These are phyloP conservation scores for Cyberlindnera samutprakarnensis DNA, from an alignment of 805 yeast species.

Conservation along the genomic window DNA sequence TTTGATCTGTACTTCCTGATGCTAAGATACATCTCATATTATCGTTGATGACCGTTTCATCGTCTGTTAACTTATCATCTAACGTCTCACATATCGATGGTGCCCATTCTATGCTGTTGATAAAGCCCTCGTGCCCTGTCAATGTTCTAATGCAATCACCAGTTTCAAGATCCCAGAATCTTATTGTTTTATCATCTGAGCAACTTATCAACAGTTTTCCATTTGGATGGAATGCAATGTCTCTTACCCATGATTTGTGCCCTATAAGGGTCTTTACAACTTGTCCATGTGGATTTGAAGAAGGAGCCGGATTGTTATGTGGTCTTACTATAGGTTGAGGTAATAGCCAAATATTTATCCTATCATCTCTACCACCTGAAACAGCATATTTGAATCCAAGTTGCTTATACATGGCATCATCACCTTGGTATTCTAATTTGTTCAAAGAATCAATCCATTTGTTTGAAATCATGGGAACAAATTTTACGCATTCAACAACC, in stretches of 20 bases:
- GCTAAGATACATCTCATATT: conserved; percentile 67
- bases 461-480: conserved; percentile 51
- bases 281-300: conserved; percentile 53
- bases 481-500: conserved; percentile 67
- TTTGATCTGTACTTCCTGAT: conserved; percentile 91
- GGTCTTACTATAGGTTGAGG: conserved; percentile 56
- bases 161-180: conserved; percentile 65
- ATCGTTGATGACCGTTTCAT: conserved; percentile 28
- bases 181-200: conserved; percentile 71
- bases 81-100: conserved; percentile 27
- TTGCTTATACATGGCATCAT: conserved; percentile 22
- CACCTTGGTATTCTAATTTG: conserved; percentile 22
- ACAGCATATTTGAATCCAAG: conserved; percentile 67
- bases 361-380: conserved; percentile 74
- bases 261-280: conserved; percentile 54
- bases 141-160: conserved; percentile 45
- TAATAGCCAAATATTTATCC: conserved; percentile 69
- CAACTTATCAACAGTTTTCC: conserved; percentile 64
- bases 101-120: conserved; percentile 55
- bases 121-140: conserved; percentile 66
- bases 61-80: conserved; percentile 21
- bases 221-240: conserved; percentile 63
- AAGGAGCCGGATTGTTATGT: conserved; percentile 49
- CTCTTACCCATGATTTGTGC: conserved; percentile 83
- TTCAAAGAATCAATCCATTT: conserved; percentile 36